Conservation (phyloP, 345 rosid genomes). For the Melaleuca alternifolia region DNA sequence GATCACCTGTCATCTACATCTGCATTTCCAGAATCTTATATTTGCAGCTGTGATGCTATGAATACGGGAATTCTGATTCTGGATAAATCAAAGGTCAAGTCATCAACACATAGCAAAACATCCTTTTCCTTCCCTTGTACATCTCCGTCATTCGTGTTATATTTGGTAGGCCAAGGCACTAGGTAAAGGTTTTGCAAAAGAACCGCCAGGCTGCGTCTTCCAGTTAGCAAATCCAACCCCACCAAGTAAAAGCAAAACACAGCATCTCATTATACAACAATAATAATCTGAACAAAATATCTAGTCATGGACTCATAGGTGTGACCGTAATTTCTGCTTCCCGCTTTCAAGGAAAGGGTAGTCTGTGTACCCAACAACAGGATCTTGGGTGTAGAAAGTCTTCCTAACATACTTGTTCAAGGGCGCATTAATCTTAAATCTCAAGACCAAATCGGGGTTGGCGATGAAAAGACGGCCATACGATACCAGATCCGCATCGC, state of each 20-base stretch:
- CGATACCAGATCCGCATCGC: constrained; percentile 4
- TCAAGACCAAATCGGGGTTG: constrained; percentile 4
- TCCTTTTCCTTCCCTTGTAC: neutral
- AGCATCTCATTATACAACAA: neutral
- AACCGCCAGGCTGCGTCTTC: neutral
- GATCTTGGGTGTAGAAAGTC: constrained; percentile 13
- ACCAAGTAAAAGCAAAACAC: neutral
- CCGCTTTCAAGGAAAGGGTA: constrained; percentile 2
- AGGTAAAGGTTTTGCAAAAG: neutral
- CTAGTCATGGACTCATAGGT: constrained; percentile 1
- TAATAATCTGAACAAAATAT: neutral
- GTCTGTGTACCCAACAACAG: constrained; percentile 13
- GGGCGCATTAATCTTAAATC: constrained; percentile 3
- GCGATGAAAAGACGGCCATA: constrained; percentile 6
- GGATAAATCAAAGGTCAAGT: neutral
- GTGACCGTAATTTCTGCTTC: neutral
- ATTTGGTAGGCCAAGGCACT: neutral
- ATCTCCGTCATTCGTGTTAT: neutral
- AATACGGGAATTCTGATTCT: neutral
- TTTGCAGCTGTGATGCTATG: neutral
- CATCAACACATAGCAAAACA: neutral
- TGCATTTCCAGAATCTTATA: neutral
- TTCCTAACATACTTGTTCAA: constrained; percentile 7
- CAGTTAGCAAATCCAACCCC: neutral
- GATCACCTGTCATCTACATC: neutral